Percentiles rank a stretch among this genome's conserved stretches.
These are phyloP conservation scores for Achaetomiella virescens DNA, from an alignment of 495 filamentous ascomycete species.

Conservation along the genomic window DNA sequence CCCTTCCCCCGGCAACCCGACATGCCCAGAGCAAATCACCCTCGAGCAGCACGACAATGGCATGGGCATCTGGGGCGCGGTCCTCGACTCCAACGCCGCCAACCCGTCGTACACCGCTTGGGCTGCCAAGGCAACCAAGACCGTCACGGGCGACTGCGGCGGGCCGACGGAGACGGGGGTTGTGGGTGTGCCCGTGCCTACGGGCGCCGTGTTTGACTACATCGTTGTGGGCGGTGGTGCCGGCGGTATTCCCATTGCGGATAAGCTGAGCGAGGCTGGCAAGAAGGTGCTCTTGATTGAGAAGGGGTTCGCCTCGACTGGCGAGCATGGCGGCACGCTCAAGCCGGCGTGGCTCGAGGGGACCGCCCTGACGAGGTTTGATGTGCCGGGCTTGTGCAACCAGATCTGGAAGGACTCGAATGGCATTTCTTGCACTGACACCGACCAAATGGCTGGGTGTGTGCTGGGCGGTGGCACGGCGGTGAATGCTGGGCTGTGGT, in stretches of 20 bases:
- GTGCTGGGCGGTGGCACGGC: slow-evolving; percentile 73
- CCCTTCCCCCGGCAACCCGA: slow-evolving; percentile 27
- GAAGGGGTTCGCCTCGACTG: slow-evolving; percentile 56
- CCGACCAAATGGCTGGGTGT: slow-evolving; percentile 68
- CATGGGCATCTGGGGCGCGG: slow-evolving; percentile 40
- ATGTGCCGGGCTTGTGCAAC: slow-evolving; percentile 73
- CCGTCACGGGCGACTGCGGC: slow-evolving; percentile 32
- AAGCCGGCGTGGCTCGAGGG: slow-evolving; percentile 59
- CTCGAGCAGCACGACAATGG: slow-evolving; percentile 33
- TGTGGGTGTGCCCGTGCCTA: slow-evolving; percentile 39
- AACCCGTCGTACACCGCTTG: slow-evolving; percentile 48
- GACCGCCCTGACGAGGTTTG: slow-evolving; percentile 65
- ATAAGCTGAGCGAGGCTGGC: slow-evolving; percentile 57
- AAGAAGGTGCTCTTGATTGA: slow-evolving; percentile 62
- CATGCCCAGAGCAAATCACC: slow-evolving; percentile 29
- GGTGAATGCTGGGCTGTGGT: slow-evolving; percentile 60
- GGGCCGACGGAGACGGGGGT: slow-evolving; percentile 19
- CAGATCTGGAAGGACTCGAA: slow-evolving; percentile 58
- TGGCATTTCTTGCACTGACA: slow-evolving; percentile 62
- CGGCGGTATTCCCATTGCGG: slow-evolving; percentile 59
- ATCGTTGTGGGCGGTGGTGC: slow-evolving; percentile 61
- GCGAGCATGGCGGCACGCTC: slow-evolving; percentile 50
- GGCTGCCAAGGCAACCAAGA: slow-evolving; percentile 41
- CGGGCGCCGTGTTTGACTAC: slow-evolving; percentile 55
- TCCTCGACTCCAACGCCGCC: slow-evolving; percentile 35